Conservation (phyloP, 495 filamentous ascomycete genomes). For the Penicillium lagena region DNA sequence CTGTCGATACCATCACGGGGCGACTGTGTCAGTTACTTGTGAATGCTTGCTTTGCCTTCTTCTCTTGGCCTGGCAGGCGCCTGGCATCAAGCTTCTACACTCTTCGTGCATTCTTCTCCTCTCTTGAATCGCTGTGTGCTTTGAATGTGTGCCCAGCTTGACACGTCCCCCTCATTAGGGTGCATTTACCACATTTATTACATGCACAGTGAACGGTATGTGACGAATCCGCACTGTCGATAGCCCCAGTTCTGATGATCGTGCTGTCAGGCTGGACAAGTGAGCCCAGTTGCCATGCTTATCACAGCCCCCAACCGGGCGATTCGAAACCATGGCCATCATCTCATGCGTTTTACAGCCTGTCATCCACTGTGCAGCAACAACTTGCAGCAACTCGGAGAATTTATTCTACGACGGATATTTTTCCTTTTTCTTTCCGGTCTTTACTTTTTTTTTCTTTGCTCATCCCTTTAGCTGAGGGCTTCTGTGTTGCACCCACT, state of each 20-base stretch:
- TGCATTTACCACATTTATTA: no score
- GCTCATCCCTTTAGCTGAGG: conserved; percentile 3
- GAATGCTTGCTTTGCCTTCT: conserved; percentile 1
- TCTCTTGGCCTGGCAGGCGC: not conserved
- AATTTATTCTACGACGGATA: no score
- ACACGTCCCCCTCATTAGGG: no score
- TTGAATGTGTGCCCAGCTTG: no score
- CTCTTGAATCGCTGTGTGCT: no score
- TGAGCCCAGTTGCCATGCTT: conserved; percentile 7
- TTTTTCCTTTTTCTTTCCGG: conserved; percentile 2
- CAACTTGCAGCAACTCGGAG: no score
- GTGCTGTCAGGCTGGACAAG: conserved; percentile 2
- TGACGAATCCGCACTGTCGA: no score
- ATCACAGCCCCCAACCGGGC: not conserved
- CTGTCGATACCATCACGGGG: conserved; percentile 3
- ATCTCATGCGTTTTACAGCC: not conserved
- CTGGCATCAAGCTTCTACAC: not conserved
- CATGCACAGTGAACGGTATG: no score
- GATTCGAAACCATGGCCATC: not conserved
- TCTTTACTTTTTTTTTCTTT: conserved; percentile 3
- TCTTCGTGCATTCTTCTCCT: no score
- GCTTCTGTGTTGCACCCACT: not conserved
- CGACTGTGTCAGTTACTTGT: conserved; percentile 5
- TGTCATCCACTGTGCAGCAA: not conserved
- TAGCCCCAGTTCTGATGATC: no score